Conservation (phyloP, 177 flowering plant genomes). For the Telopea speciosissima region DNA sequence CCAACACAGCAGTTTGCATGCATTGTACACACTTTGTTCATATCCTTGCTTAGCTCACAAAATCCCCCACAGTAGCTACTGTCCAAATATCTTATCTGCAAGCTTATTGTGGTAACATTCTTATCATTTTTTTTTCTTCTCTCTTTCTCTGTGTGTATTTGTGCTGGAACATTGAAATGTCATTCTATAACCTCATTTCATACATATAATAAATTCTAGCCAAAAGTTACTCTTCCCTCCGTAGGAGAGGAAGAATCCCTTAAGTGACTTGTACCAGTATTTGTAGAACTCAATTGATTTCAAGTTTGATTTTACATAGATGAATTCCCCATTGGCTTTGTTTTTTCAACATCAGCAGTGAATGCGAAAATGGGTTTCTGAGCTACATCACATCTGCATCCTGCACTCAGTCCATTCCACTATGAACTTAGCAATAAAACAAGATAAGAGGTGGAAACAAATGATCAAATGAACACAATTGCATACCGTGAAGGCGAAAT, state of each 20-base stretch:
- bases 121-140: too few relatives aligned
- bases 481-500: constrained; percentile 10
- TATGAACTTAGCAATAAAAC: too few relatives aligned
- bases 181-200: constrained; percentile 21
- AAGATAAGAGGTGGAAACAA: neutral
- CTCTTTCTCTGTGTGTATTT: constrained; percentile 24
- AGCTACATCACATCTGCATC: constrained; percentile 51
- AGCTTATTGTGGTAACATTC: too few relatives aligned
- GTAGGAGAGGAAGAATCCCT: too few relatives aligned
- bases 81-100: too few relatives aligned
- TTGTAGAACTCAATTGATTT: constrained; percentile 31
- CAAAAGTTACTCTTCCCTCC: too few relatives aligned
- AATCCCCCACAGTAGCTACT: too few relatives aligned
- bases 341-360: constrained; percentile 27
- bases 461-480: neutral
- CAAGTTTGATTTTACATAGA: constrained; percentile 32
- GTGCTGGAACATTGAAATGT: constrained; percentile 29
- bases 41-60: too few relatives aligned
- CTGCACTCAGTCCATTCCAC: constrained; percentile 14
- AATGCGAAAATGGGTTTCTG: constrained; percentile 37
- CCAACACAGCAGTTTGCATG: constrained; percentile 45
- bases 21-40: constrained; percentile 46
- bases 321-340: constrained; percentile 36
- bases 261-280: constrained; percentile 32
- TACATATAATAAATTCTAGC: too few relatives aligned